Evolutionary conservation across 2,329 filamentous ascomycete species (phyloP).

Genomic region (Diaporthe humulicola): DNA sequence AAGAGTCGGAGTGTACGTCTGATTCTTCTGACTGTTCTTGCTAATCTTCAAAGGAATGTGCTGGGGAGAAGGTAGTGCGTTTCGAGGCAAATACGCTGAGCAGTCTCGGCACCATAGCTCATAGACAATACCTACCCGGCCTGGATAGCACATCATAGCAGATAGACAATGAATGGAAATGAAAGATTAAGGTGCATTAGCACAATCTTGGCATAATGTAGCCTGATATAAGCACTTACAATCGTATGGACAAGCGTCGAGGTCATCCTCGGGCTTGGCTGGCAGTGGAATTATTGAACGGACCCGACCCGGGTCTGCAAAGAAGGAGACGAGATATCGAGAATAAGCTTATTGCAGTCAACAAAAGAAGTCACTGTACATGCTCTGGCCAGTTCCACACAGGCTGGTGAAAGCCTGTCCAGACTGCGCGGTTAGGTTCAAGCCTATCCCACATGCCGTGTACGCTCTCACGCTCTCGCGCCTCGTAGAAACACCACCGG

Average conservation of each 20-base stretch:
- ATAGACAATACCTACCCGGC: too few relatives aligned
- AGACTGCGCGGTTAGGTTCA: neutral
- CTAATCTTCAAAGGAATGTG: neutral
- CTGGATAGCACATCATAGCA: too few relatives aligned
- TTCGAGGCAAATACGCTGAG: neutral
- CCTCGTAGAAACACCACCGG: neutral
- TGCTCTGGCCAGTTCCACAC: neutral
- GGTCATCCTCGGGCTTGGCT: neutral
- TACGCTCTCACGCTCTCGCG: neutral
- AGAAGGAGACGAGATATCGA: neutral
- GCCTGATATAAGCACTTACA: neutral
- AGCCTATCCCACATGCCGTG: too few relatives aligned
- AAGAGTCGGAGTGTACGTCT: neutral
- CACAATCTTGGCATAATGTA: neutral
- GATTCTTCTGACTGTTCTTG: slow-evolving; percentile 15
- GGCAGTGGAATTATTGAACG: neutral
- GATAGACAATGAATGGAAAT: neutral
- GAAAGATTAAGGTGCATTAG: neutral
- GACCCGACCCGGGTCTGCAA: slow-evolving; percentile 23
- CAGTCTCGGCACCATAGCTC: neutral
- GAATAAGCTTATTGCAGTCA: neutral
- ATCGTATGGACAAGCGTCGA: neutral
- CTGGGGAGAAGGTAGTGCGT: neutral
- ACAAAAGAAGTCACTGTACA: neutral
- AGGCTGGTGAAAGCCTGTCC: too few relatives aligned